Evolutionary conservation across 306 rosid species (phyloP).

Genomic region (Castanea crenata): DNA sequence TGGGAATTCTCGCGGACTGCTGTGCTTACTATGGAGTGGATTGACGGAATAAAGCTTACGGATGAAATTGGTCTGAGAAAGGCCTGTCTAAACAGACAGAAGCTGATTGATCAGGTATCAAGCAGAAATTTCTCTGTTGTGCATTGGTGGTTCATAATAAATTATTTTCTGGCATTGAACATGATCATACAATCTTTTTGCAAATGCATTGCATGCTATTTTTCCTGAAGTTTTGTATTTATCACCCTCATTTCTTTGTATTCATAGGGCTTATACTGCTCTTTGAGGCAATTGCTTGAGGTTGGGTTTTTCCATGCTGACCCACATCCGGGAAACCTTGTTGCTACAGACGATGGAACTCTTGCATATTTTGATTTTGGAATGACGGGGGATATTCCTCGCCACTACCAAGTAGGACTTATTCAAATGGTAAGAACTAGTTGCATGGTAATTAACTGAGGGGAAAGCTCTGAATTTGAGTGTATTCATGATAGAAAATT

Average conservation of each 20-base stretch:
- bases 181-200: neutral
- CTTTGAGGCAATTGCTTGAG: constrained; percentile 94
- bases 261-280: constrained; percentile 84
- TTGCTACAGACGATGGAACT: constrained; percentile 67
- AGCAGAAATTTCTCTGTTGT: constrained; percentile 18
- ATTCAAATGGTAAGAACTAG: constrained; percentile 71
- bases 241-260: constrained; percentile 20
- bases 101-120: constrained; percentile 84
- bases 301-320: constrained; percentile 95
- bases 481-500: constrained; percentile 11
- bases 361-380: constrained; percentile 97
- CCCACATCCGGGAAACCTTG: constrained; percentile 99
- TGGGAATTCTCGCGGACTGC: constrained; percentile 74
- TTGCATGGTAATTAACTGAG: constrained; percentile 10
- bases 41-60: constrained; percentile 95
- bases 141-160: constrained; percentile 14
- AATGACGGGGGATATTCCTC: constrained; percentile 98
- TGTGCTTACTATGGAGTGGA: constrained; percentile 96
- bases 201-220: neutral
- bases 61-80: constrained; percentile 58
- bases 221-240: neutral
- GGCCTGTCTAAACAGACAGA: constrained; percentile 75
- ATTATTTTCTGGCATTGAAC: neutral
- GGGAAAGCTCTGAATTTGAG: neutral
- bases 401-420: constrained; percentile 90